Conservation (phyloP, 2,329 filamentous ascomycete genomes). For the Penicillium olsonii region DNA sequence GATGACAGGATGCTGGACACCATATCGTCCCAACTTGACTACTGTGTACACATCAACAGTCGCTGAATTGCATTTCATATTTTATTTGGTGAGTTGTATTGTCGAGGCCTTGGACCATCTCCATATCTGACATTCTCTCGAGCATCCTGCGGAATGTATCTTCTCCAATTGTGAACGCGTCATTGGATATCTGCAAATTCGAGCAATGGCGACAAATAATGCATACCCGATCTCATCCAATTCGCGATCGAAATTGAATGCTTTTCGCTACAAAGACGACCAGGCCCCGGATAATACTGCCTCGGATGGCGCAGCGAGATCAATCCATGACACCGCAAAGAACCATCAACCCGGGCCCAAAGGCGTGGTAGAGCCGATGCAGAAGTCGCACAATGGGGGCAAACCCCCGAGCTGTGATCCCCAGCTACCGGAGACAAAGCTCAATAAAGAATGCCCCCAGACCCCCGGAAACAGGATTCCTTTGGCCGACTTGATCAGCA, state of each 20-base stretch:
- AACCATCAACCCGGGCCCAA: constrained; percentile 43
- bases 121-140: constrained; percentile 16
- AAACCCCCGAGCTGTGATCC: constrained; percentile 19
- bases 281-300: constrained; percentile 19
- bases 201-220: constrained; percentile 28
- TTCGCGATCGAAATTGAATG: constrained; percentile 57
- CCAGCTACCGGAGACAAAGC: constrained; percentile 28
- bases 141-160: constrained; percentile 28
- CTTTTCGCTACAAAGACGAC: constrained; percentile 53
- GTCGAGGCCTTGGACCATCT: background rate
- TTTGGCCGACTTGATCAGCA: constrained; percentile 62
- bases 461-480: constrained; percentile 62
- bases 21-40: constrained; percentile 11
- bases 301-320: constrained; percentile 25
- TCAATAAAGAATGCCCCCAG: constrained; percentile 50
- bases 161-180: constrained; percentile 20
- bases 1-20: constrained; percentile 16
- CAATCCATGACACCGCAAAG: constrained; percentile 46
- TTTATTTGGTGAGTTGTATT: background rate
- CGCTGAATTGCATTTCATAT: background rate
- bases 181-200: constrained; percentile 19
- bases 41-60: constrained; percentile 1
- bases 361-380: constrained; percentile 30
- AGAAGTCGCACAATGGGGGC: constrained; percentile 19
- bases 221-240: constrained; percentile 50